Conservation (phyloP, 2,329 filamentous ascomycete genomes). For the Microdochium nivale region DNA sequence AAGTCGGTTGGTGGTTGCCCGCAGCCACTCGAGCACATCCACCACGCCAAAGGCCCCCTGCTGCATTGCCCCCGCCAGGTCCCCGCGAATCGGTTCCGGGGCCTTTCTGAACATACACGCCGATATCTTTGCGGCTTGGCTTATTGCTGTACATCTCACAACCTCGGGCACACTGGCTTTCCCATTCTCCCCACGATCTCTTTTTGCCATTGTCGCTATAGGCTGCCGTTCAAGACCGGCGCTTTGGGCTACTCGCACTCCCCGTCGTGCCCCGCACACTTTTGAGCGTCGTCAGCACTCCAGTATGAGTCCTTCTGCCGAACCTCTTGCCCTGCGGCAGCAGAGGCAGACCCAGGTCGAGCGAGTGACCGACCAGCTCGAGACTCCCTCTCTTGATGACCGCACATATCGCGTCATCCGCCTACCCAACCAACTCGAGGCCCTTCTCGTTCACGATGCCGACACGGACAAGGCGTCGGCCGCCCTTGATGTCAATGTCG, state of each 20-base stretch:
- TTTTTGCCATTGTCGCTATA: not conserved
- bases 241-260: not conserved
- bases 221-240: not conserved
- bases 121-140: not conserved
- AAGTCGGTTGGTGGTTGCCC: not conserved
- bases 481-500: conserved; percentile 90
- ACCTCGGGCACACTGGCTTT: not conserved
- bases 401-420: conserved; percentile 80
- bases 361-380: conserved; percentile 59
- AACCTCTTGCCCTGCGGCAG: conserved; percentile 17
- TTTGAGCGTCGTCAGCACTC: not conserved
- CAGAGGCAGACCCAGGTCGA: conserved; percentile 12
- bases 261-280: not conserved
- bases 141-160: not conserved
- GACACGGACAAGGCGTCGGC: conserved; percentile 96
- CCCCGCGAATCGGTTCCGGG: not conserved
- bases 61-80: not conserved
- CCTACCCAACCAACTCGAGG: conserved; percentile 81
- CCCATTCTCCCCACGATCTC: not conserved
- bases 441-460: conserved; percentile 83
- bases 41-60: not conserved
- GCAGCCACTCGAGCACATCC: not conserved
- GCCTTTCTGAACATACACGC: not conserved
- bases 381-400: conserved; percentile 80
- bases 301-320: not conserved